Evolutionary conservation across 2,329 filamentous ascomycete genomes (phyloP), one percentile per base, ranked within the genome.

Genomic region (Paraphoma chrysanthemicola): DNA sequence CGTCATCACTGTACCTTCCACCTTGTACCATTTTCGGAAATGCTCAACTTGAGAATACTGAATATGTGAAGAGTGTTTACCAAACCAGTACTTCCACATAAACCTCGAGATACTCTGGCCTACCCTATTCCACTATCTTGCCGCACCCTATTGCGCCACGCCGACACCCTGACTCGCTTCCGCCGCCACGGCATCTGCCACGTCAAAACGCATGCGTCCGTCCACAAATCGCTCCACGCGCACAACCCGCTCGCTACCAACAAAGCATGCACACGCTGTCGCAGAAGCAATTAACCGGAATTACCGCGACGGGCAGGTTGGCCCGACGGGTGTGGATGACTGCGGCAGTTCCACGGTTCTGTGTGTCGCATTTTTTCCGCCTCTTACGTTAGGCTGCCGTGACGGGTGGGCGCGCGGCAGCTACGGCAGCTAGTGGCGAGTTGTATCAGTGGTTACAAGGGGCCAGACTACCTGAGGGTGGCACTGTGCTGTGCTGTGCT

Each of bases 311-410:
- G 29, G 65, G 63, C 18, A 68, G 53, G 51, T 63, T 41, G 44
- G 17, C 36, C 11, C 12, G 9, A 16, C 18, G 59, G 60, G 58
- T 60, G 62, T 68, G 41, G 65, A 68, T 55, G 48, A 48, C 58
- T 41, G 65, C 54, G 57, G 44, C 51, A 54, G 54, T 63, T 66
- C 63, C 62, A 64, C 63, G 65, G 65, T 68, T 60, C 61, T 53
- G 56, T 28, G 16, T 51, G 57, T 60, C 14, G 16, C 28, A 23
- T n/a, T 48, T 53, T 23, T 53, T 38, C 38, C 38, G 28, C 33
- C 43, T 53, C 41, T 51, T 51, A 36, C 29, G 49, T 42, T 17
- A 42, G 16, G 39, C 11, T 42, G 39, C 39, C 39, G n/a, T 42
- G 39, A 42, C 12, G 39, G 39, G 39, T 42, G 39, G 31, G 31